Evolutionary conservation across 495 filamentous ascomycete genomes (phyloP).

Genomic region (Penicillium lividum): DNA sequence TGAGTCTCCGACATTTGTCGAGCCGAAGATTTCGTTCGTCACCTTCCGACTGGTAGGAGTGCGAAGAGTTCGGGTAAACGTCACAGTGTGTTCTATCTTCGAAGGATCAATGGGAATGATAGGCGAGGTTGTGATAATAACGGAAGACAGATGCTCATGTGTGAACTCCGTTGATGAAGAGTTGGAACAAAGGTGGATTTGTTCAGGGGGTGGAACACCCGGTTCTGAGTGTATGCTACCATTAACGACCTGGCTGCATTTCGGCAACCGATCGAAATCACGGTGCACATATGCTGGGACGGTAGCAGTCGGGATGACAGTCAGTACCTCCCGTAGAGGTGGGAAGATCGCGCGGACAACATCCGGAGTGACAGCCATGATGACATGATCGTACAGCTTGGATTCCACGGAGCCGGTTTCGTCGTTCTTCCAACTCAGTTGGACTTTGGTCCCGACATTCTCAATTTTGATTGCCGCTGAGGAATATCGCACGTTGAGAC

Average conservation of each 20-base stretch:
- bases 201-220: constrained; percentile 10
- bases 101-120: constrained; percentile 30
- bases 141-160: constrained; percentile 35
- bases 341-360: constrained; percentile 44
- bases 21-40: constrained; percentile 38
- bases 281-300: constrained; percentile 48
- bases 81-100: constrained; percentile 31
- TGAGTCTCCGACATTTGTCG: not conserved
- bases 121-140: constrained; percentile 37
- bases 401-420: constrained; percentile 2
- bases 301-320: constrained; percentile 40
- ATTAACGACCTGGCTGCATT: constrained; percentile 9
- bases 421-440: constrained; percentile 19
- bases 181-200: constrained; percentile 31
- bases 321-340: constrained; percentile 37
- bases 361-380: constrained; percentile 50
- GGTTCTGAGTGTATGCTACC: constrained; percentile 6
- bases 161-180: constrained; percentile 33
- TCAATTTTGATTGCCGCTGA: constrained; percentile 17
- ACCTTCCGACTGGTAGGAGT: constrained; percentile 31
- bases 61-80: constrained; percentile 37
- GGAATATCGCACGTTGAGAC: constrained; percentile 14
- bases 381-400: constrained; percentile 31
- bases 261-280: constrained; percentile 29
- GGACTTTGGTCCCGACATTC: constrained; percentile 14